These are phyloP conservation scores for Claviceps sp. DNA, from an alignment of 2,329 filamentous ascomycete species.

Conservation along the genomic window DNA sequence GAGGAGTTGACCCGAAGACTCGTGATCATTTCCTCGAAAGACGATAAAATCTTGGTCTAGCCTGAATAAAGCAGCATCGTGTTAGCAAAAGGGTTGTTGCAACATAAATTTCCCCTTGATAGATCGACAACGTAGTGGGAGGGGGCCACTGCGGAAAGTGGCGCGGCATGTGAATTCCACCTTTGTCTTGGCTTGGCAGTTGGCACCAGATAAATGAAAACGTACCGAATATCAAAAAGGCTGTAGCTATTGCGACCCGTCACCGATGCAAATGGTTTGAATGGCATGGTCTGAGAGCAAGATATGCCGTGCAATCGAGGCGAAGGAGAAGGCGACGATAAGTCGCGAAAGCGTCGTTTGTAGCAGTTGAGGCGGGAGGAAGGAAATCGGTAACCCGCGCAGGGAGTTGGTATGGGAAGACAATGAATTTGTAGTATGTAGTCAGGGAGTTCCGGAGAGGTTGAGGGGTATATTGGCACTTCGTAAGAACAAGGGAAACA, in stretches of 20 bases:
- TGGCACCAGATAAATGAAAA: conserved; percentile 1
- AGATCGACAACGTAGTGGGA: background rate
- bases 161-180: background rate
- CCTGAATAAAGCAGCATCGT: conserved; percentile 25
- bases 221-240: conserved; percentile 46
- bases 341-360: background rate
- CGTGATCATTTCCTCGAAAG: conserved; percentile 60
- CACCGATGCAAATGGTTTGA: conserved; percentile 41
- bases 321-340: background rate
- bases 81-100: background rate
- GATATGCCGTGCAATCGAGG: background rate
- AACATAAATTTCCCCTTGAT: background rate
- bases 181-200: background rate
- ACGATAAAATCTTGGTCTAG: conserved; percentile 70
- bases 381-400: background rate
- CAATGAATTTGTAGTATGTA: background rate
- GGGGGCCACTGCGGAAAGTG: background rate
- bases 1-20: conserved; percentile 61
- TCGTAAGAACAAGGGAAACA: background rate
- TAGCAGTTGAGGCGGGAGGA: background rate
- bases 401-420: background rate
- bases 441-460: background rate
- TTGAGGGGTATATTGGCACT: background rate
- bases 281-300: conserved; percentile 30
- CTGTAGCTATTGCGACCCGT: conserved; percentile 37